Conservation (phyloP, 2,329 filamentous ascomycete species). For the Hyphodiscus sp. region DNA sequence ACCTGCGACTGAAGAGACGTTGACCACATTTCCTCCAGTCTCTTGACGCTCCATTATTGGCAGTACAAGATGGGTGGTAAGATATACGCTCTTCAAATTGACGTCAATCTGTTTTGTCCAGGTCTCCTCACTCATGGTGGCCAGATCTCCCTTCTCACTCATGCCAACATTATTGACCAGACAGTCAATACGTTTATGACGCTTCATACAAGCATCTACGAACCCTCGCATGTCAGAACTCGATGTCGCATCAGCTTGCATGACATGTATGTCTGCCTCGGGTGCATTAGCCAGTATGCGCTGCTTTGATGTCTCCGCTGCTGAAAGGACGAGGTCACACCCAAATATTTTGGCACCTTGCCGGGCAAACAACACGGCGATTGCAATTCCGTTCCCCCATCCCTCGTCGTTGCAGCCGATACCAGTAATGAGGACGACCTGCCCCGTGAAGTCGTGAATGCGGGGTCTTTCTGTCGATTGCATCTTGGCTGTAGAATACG, state of each 20-base stretch:
- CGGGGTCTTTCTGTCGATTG: no score
- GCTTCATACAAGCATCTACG: conserved; percentile 43
- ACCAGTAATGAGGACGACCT: conserved; percentile 41
- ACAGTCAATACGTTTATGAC: conserved; percentile 51
- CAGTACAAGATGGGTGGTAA: conserved; percentile 44
- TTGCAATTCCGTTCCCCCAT: conserved; percentile 46
- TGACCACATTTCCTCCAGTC: conserved; percentile 36
- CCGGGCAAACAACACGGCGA: conserved; percentile 37
- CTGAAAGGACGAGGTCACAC: conserved; percentile 37
- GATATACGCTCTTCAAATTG: conserved; percentile 49
- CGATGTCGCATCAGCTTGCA: conserved; percentile 45
- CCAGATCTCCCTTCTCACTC: conserved; percentile 45
- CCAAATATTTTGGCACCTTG: conserved; percentile 43
- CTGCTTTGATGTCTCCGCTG: conserved; percentile 33
- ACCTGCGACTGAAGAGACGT: conserved; percentile 44
- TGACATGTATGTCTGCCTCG: conserved; percentile 31
- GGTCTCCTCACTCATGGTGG: conserved; percentile 38
- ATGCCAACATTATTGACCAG: conserved; percentile 54
- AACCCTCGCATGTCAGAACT: conserved; percentile 43
- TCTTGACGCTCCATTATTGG: conserved; percentile 46
- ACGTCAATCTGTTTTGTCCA: conserved; percentile 48
- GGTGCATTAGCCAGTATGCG: conserved; percentile 28
- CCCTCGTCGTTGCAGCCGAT: conserved; percentile 7
- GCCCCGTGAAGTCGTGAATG: conserved; percentile 36
- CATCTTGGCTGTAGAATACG: no score